Base-by-base conservation (phyloP, 208 protist species). In the Acanthamoeba healyi region DNA sequence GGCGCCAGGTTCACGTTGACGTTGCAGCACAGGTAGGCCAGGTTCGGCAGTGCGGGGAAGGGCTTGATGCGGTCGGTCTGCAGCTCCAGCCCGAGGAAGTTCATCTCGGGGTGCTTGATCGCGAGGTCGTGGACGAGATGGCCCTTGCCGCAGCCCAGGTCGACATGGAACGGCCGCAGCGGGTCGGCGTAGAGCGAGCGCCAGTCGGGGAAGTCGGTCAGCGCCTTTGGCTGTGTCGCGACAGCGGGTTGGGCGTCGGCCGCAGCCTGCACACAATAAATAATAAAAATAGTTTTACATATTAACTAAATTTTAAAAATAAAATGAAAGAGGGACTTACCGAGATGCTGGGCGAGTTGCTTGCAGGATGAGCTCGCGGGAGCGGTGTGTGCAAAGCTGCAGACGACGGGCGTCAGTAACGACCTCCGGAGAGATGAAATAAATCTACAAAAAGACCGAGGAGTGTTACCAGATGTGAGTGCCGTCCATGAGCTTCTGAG, bases 81-180 rank as follows among this genome's bases (percentile, higher is more conserved):
- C 38, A 84, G 26, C 74, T 84, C 74, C 22, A 84, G 44, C 24
- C 74, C 74, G 32, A 84, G 74, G 44, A 84, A 84, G 29, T 84
- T 84, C 74, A 84, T 84, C 44, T 84, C 74, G 26, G 74, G 74
- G 19, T 84, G 74, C 44, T 51, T 26, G n/a, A 40, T 7, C 42
- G 74, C 74, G 17, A 84, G 42, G n/a, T 38, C 2, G n/a, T 84
- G 24, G n/a, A 84, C 42, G 44, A 84, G 44, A 24, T 84, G 42
- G 24, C 74, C 74, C 44, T 84, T 84, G 44, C 74, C 74, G 32
- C 74, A 84, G 74, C 74, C 74, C 26, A 84, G 24, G 74, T 84
- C 74, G 74, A 84, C 29, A 44, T 84, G 74, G 44, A 84, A 84
- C 7, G 74, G 74, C n/a, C 6, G 74, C 0, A 6, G 44, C 22